These are phyloP conservation scores for Backusella sp. DNA, from an alignment of 192 early-diverging fungal species.

Conservation along the genomic window DNA sequence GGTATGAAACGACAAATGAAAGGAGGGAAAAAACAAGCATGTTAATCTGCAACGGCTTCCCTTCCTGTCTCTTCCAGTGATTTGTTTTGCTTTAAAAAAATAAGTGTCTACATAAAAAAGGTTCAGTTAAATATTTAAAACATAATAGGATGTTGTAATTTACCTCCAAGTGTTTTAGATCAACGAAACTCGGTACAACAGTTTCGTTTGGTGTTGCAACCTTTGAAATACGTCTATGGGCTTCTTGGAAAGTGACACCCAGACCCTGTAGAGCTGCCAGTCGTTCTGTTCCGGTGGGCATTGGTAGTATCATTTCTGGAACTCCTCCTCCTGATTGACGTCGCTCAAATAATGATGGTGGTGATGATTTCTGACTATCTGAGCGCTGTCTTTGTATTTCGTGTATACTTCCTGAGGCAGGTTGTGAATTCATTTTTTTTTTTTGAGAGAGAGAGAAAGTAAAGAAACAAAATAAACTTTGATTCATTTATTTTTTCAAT, in stretches of 20 bases:
- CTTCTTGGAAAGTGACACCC: constrained; percentile 32
- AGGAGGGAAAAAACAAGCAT: neutral
- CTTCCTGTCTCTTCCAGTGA: neutral
- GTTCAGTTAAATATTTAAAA: neutral
- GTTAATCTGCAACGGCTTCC: neutral
- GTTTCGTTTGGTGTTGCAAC: constrained; percentile 30
- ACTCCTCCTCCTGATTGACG: neutral
- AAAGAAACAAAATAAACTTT: neutral
- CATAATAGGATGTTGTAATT: neutral
- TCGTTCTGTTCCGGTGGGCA: constrained; percentile 25
- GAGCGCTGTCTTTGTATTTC: neutral
- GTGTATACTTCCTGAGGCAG: neutral
- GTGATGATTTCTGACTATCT: neutral
- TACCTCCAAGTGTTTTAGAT: constrained; percentile 14
- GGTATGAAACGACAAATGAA: neutral
- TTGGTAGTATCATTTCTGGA: constrained; percentile 11
- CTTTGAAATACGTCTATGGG: constrained; percentile 27
- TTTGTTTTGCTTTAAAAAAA: constrained; percentile 5
- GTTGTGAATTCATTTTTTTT: neutral
- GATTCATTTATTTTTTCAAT: neutral
- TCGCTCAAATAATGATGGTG: neutral
- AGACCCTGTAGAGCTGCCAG: constrained; percentile 23
- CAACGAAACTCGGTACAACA: constrained; percentile 24
- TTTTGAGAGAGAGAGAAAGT: neutral
- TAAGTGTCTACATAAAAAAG: neutral